phyloP scores from a whole-genome alignment of 768 basidiomycete genomes.

The Suillus fuscotomentosus region DNA sequence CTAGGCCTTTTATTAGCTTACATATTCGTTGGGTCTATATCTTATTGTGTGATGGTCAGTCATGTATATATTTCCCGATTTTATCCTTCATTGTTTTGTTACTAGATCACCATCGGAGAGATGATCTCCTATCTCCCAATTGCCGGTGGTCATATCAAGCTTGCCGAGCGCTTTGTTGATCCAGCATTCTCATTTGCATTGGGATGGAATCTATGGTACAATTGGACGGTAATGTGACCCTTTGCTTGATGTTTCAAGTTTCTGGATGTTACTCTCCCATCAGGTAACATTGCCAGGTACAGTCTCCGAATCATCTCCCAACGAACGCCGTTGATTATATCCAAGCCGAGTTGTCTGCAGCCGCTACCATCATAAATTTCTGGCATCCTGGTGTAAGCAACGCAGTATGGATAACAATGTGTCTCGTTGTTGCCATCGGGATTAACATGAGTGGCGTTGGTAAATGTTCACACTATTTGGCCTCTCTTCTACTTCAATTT shows the following conservation, averaged over 20 bases:
- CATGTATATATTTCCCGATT: conserved; percentile 18
- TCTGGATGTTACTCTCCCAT: neutral
- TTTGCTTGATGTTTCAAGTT: conserved; percentile 7
- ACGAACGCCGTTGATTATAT: conserved; percentile 8
- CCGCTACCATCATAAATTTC: conserved; percentile 48
- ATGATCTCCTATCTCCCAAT: conserved; percentile 47
- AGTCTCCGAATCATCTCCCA: neutral
- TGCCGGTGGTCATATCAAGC: conserved; percentile 45
- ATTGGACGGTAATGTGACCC: conserved; percentile 26
- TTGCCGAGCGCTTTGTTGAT: conserved; percentile 48
- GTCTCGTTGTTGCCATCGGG: conserved; percentile 45
- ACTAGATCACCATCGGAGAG: conserved; percentile 36
- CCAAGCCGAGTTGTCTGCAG: conserved; percentile 46
- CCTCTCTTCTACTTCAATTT: neutral
- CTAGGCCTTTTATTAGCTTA: conserved; percentile 47
- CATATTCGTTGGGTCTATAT: conserved; percentile 34
- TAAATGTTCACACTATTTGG: conserved; percentile 9
- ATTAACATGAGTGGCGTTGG: conserved; percentile 46
- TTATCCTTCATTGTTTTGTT: neutral
- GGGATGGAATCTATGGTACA: conserved; percentile 43
- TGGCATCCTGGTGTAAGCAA: conserved; percentile 42
- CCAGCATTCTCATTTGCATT: conserved; percentile 44
- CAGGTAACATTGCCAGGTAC: conserved; percentile 27
- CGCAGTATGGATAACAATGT: conserved; percentile 53
- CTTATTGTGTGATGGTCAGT: conserved; percentile 39